Percentiles rank a stretch among this genome's conserved stretches.
phyloP scores from a whole-genome alignment of 148 eudicot genomes.

The Salicornia ramosissima region DNA sequence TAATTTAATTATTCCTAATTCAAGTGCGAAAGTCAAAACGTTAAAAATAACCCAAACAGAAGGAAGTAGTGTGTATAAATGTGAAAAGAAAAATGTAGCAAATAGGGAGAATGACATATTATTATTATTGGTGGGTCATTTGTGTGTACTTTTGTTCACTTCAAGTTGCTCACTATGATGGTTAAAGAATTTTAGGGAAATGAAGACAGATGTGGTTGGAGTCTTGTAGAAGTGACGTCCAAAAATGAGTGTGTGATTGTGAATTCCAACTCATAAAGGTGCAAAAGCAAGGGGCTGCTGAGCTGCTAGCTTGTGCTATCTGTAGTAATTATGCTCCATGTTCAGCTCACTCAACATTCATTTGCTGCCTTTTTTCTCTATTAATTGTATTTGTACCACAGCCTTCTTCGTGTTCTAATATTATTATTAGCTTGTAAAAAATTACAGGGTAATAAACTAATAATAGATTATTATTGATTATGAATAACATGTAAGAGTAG shows the following conservation, averaged over 20 bases:
- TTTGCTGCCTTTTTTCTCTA: neutral
- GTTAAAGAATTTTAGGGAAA: neutral
- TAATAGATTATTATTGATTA: too few species aligned
- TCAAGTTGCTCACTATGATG: slow-evolving; percentile 1
- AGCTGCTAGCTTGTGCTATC: neutral
- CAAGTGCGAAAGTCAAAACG: too few species aligned
- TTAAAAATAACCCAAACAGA: too few species aligned
- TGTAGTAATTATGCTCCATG: neutral
- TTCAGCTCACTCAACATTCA: neutral
- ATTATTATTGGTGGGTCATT: slow-evolving; percentile 9
- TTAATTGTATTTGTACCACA: too few species aligned
- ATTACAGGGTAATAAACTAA: too few species aligned
- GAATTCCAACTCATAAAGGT: neutral
- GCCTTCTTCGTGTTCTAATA: too few species aligned
- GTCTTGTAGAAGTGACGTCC: slow-evolving; percentile 8
- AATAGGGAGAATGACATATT: too few species aligned
- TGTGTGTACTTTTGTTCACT: neutral
- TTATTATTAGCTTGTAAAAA: too few species aligned
- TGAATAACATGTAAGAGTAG: too few species aligned
- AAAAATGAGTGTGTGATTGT: neutral
- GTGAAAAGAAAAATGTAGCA: too few species aligned
- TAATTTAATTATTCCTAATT: too few species aligned
- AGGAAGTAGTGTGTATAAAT: too few species aligned
- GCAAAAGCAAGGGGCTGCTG: neutral
- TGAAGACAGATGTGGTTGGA: neutral